Base-by-base conservation (phyloP, 1,284 basidiomycete species). In the Trichosporon inkin region DNA sequence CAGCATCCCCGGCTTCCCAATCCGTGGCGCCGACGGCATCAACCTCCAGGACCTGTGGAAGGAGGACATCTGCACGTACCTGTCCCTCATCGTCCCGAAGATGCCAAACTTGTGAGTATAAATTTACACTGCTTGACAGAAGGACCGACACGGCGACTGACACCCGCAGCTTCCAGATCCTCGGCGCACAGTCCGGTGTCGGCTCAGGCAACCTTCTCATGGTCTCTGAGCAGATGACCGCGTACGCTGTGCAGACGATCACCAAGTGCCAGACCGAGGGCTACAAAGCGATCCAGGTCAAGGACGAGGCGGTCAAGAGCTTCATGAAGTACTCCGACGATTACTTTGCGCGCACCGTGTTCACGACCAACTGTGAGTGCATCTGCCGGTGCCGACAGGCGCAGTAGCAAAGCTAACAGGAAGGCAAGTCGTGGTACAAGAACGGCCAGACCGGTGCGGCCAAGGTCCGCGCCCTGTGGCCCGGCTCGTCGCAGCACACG, bases 31-130 rank as follows among this genome's bases (percentile, higher is more conserved):
- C 10, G 59, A 62, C 39, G 70, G 71, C 17, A 22, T 55, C 37
- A 70, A 72, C 61, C 61, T 76, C 13, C 66, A 72, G 57, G 72
- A 75, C 52, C 13, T 60, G 19, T 74, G 72, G 72, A 28, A 68
- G 62, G 55, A 61, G 57, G 59, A 70, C 55, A 39, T 61, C 41
- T 36, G 62, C 55, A 66, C 68, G 40, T 75, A 75, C 55, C 56
- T 74, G 10, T 68, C 68, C 16, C 56, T 72, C 39, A 51, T 64
- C 1, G 61, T 71, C 36, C 65, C 68, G 1, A 65, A 70, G 36
- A 68, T 70, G 44, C 75, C 75, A 14, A 76, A 76, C 60, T 60
- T 60, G 38, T 69, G 35, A 49, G 44, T 49, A n/a, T n/a, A n/a
- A 10, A 20, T 32, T 8, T 32, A 32, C 28, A n/a, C 28, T 32